A percentile compares a stretch with the other conserved stretches of the same genome.
Evolutionary conservation across 345 rosid genomes (phyloP).

Genomic region (Eutrema yunnanense): DNA sequence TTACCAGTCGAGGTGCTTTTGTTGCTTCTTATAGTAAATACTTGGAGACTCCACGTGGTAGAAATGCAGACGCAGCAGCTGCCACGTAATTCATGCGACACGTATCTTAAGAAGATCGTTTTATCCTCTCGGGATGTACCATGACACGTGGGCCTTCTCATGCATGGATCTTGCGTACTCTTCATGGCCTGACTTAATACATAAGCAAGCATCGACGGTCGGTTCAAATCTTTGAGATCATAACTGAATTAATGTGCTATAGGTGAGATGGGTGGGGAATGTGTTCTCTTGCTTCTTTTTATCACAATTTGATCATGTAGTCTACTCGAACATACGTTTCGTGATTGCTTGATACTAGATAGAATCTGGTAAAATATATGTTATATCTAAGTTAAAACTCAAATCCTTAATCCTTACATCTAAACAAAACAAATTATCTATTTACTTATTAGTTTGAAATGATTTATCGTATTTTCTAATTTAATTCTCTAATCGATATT

Average conservation of each 20-base stretch:
- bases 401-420: too few species aligned
- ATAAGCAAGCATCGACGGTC: conserved; percentile 2
- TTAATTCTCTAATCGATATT: too few species aligned
- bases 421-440: too few species aligned
- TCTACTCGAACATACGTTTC: not conserved
- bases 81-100: conserved; percentile 22
- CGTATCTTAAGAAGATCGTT: not conserved
- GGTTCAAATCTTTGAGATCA: not conserved
- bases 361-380: too few species aligned
- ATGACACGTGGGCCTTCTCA: conserved; percentile 8
- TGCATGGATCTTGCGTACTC: conserved; percentile 1
- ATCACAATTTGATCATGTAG: not conserved
- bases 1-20: not conserved
- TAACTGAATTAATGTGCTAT: not conserved
- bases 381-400: too few species aligned
- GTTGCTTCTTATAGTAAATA: conserved; percentile 17
- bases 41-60: conserved; percentile 15
- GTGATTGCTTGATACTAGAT: not conserved
- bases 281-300: not conserved
- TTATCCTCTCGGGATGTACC: not conserved
- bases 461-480: too few species aligned
- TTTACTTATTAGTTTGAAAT: too few species aligned
- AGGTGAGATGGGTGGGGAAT: not conserved
- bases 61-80: not conserved
- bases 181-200: not conserved